Evolutionary conservation across 2,329 filamentous ascomycete species (phyloP), one percentile per base, ranked within the genome.

Genomic region (Monilinia aucupariae): DNA sequence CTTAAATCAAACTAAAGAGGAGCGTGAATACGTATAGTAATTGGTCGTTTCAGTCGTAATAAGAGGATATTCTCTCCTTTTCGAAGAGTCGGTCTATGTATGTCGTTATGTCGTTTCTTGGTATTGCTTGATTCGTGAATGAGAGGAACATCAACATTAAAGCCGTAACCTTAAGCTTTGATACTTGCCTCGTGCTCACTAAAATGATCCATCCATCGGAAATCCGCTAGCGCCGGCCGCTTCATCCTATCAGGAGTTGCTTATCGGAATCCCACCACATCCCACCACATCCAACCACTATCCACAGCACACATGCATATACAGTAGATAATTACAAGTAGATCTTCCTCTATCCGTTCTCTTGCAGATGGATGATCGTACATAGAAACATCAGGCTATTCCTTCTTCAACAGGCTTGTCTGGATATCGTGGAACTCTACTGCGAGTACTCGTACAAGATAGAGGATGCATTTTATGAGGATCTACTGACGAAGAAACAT

Each of bases 201-300:
- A 60, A 52, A 52, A 22, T 41, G 58, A 17, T 25, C 47, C 27
- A 56, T 45, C 41, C 41, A 39, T 43, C 20, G 37, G 37, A 52
- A 51, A 47, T 39, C 51, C 64, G 41, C 59, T 65, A 67, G 63
- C 59, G 50, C n/a, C 50, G 22, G 27, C 25, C 63, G 64, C 67
- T 65, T 62, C 49, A 59, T 60, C 67, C 64, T 67, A 64, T 68
- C 62, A 63, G 43, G 20, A 27, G 41, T 30, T 34, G 27, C 60
- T 58, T 62, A 62, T 62, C 60, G 52, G 41, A 45, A 43, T 56
- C 30, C 43, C 43, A 48, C 53, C 15, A 41, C 22, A n/a, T n/a
- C n/a, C n/a, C n/a, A n/a, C n/a, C n/a, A n/a, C n/a, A 30, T 37
- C 10, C 34, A 9, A 37, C 34, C 34, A 37, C 34, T 8, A 12